A percentile compares a stretch with the other conserved stretches of the same genome.
Evolutionary conservation across 2,329 filamentous ascomycete genomes (phyloP).

Genomic region (Diaporthe sp.): DNA sequence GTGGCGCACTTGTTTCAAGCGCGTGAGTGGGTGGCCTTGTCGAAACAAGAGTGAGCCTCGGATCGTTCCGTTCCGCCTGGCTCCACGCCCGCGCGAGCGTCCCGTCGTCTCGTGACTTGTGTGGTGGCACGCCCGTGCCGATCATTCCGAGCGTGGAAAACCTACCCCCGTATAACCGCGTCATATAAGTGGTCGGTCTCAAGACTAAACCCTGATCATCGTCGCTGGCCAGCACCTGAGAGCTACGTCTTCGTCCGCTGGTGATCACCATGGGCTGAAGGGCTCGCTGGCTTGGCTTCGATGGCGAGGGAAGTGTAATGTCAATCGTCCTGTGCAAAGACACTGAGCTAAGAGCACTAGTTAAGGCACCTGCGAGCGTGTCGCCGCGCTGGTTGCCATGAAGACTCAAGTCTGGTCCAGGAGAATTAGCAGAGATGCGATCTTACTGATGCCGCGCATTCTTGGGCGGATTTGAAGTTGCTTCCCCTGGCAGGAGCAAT

Average conservation of each 20-base stretch:
- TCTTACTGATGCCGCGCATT: background rate
- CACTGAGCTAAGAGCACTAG: background rate
- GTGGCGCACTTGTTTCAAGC: background rate
- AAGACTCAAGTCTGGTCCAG: too few species aligned
- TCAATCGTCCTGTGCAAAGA: background rate
- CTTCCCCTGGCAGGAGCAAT: background rate
- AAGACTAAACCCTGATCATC: background rate
- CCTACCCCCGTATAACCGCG: too few species aligned
- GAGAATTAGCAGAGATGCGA: background rate
- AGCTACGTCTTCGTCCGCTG: background rate
- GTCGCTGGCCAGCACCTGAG: background rate
- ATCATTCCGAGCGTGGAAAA: background rate
- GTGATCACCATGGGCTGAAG: background rate
- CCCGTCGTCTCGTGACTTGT: background rate
- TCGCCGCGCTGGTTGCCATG: background rate
- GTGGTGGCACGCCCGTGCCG: background rate
- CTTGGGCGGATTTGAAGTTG: background rate
- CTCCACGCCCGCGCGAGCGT: background rate
- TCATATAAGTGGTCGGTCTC: background rate
- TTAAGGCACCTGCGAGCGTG: background rate
- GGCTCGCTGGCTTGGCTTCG: background rate
- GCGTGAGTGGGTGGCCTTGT: background rate
- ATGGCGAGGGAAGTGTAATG: background rate
- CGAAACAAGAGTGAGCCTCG: background rate
- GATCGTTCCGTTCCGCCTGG: constrained; percentile 1